phyloP scores from a whole-genome alignment of 2,329 filamentous ascomycete genomes.

The Xylaria sp. region DNA sequence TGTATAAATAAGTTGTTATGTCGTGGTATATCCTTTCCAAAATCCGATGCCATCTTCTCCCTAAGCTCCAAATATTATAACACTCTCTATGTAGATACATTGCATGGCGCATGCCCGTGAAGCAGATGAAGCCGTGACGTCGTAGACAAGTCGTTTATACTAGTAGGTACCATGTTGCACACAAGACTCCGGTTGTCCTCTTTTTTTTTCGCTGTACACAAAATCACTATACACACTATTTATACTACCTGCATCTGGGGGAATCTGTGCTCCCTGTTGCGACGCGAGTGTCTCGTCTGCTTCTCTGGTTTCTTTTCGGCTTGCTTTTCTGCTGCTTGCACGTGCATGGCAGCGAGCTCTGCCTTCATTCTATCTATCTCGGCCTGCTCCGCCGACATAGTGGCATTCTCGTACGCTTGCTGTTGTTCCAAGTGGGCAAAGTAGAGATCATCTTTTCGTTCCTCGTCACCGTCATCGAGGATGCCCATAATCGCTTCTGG shows the following conservation, averaged over 20 bases:
- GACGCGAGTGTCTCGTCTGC: constrained; percentile 29
- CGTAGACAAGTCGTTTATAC: constrained; percentile 34
- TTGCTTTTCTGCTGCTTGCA: constrained; percentile 37
- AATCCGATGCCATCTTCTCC: constrained; percentile 25
- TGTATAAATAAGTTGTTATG: constrained; percentile 18
- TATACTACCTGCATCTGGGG: constrained; percentile 39
- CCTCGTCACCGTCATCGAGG: constrained; percentile 50
- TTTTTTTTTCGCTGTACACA: constrained; percentile 27
- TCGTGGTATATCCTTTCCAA: constrained; percentile 38
- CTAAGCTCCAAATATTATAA: constrained; percentile 34
- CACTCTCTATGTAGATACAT: constrained; percentile 36
- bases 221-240: constrained; percentile 23
- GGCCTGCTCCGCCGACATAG: constrained; percentile 41
- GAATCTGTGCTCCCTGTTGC: constrained; percentile 36
- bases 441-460: constrained; percentile 46
- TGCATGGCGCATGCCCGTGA: constrained; percentile 26
- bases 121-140: constrained; percentile 37
- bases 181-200: constrained; percentile 29
- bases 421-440: constrained; percentile 42
- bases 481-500: constrained; percentile 47
- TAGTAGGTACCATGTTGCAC: constrained; percentile 26
- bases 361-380: constrained; percentile 48
- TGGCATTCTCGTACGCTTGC: constrained; percentile 47
- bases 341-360: constrained; percentile 42
- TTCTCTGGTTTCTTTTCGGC: constrained; percentile 31